A percentile compares a stretch with the other conserved stretches of the same genome.
Conservation (phyloP, 2,329 filamentous ascomycete genomes). For the Aureobasidium sp. region DNA sequence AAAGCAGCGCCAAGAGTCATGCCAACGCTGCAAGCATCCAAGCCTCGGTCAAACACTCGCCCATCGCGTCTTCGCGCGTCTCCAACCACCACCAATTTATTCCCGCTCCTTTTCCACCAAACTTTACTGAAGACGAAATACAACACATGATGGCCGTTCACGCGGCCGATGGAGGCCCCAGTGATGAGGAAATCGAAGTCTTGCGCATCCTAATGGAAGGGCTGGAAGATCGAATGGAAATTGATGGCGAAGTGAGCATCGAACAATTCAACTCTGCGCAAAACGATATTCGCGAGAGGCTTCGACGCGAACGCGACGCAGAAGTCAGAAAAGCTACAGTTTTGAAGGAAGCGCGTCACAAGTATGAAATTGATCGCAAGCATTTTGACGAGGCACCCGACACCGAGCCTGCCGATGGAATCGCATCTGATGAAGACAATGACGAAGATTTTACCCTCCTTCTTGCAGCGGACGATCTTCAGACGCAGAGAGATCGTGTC, state of each 20-base stretch:
- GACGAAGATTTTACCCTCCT: slow-evolving; percentile 1
- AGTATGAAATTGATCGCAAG: background rate
- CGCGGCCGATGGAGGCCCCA: background rate
- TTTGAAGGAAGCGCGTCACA: background rate
- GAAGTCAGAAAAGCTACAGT: background rate
- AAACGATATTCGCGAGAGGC: background rate
- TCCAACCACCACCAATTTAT: background rate
- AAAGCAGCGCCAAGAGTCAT: too few relatives aligned
- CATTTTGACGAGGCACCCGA: slow-evolving; percentile 3
- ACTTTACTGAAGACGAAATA: background rate
- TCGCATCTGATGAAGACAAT: background rate
- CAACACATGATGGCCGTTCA: slow-evolving; percentile 3
- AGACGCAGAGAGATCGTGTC: background rate
- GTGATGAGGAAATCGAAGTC: background rate
- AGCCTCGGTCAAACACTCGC: too few relatives aligned
- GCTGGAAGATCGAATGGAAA: background rate
- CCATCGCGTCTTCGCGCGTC: background rate
- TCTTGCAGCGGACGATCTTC: background rate
- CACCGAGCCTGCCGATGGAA: background rate
- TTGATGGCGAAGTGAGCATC: background rate
- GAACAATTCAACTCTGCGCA: background rate
- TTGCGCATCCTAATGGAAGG: background rate
- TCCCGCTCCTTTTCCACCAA: background rate
- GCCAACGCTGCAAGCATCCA: too few relatives aligned
- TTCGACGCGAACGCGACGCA: slow-evolving; percentile 1